Percentiles rank a stretch among this genome's conserved stretches.
Conservation (phyloP, 2,329 filamentous ascomycete species). For the Phoma sp. region DNA sequence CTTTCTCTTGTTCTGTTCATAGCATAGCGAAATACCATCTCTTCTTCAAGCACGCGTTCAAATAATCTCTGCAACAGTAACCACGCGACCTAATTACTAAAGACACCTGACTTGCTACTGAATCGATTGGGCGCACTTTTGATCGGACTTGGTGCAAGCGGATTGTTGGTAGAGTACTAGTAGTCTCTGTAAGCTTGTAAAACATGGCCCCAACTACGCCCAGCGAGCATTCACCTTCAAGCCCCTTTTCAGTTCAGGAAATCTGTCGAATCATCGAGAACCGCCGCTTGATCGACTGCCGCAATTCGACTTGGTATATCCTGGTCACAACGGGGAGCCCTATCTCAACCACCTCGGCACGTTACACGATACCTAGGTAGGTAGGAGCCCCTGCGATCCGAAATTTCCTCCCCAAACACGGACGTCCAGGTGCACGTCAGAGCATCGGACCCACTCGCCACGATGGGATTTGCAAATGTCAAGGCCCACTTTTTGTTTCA, state of each 20-base stretch:
- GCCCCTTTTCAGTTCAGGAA: too few species aligned
- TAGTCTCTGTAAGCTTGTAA: too few species aligned
- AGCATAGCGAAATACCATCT: slow-evolving; percentile 13
- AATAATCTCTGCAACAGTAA: neutral
- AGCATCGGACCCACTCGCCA: slow-evolving; percentile 7
- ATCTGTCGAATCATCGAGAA: too few species aligned
- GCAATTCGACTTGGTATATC: neutral
- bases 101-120: too few species aligned
- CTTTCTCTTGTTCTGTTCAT: slow-evolving; percentile 8
- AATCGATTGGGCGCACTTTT: too few species aligned
- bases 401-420: too few species aligned
- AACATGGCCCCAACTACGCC: too few species aligned
- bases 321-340: neutral
- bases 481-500: neutral
- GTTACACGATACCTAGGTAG: neutral
- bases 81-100: too few species aligned
- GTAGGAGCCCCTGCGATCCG: too few species aligned
- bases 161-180: too few species aligned
- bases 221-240: too few species aligned
- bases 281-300: neutral
- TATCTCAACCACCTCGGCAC: slow-evolving; percentile 2
- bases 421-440: neutral
- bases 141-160: too few species aligned
- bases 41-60: neutral
- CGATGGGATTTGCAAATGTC: slow-evolving; percentile 4